phyloP scores from a whole-genome alignment of 2,329 filamentous ascomycete species.

The Fusarium tuaranense region DNA sequence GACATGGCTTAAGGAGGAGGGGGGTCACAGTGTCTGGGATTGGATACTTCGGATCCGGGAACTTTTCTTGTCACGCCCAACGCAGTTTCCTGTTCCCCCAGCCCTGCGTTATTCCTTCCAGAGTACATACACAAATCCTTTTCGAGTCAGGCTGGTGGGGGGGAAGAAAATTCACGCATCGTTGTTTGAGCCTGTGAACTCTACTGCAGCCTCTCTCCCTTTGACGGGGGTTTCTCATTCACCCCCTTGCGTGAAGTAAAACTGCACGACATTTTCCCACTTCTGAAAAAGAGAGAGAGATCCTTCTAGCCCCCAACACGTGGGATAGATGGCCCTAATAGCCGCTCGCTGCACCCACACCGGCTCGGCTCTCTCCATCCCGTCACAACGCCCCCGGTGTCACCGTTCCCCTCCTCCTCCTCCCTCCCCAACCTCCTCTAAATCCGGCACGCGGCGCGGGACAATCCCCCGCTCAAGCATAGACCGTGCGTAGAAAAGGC shows the following conservation, averaged over 20 bases:
- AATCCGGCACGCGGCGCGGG: constrained; percentile 3
- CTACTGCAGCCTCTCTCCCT: background rate
- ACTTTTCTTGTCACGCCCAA: background rate
- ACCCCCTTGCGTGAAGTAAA: background rate
- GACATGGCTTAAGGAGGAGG: constrained; percentile 1
- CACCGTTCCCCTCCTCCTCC: background rate
- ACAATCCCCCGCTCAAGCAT: background rate
- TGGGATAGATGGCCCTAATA: constrained; percentile 41
- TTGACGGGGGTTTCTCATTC: background rate
- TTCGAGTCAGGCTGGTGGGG: background rate
- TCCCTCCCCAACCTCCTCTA: constrained; percentile 7
- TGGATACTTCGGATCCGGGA: background rate
- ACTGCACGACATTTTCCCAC: background rate
- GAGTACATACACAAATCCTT: background rate
- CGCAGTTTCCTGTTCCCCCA: background rate
- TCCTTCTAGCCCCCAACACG: constrained; percentile 37
- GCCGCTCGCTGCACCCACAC: constrained; percentile 40
- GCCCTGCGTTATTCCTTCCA: background rate
- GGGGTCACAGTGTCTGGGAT: background rate
- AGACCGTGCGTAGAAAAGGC: constrained; percentile 2
- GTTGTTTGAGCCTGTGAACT: background rate
- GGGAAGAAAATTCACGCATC: background rate
- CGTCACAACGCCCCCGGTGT: constrained; percentile 5
- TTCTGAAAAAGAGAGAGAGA: background rate
- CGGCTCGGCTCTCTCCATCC: constrained; percentile 12